Percentiles rank a stretch among this genome's conserved stretches.
These are phyloP conservation scores for Cladophialophora exuberans DNA, from an alignment of 2,329 filamentous ascomycete genomes.

Conservation along the genomic window DNA sequence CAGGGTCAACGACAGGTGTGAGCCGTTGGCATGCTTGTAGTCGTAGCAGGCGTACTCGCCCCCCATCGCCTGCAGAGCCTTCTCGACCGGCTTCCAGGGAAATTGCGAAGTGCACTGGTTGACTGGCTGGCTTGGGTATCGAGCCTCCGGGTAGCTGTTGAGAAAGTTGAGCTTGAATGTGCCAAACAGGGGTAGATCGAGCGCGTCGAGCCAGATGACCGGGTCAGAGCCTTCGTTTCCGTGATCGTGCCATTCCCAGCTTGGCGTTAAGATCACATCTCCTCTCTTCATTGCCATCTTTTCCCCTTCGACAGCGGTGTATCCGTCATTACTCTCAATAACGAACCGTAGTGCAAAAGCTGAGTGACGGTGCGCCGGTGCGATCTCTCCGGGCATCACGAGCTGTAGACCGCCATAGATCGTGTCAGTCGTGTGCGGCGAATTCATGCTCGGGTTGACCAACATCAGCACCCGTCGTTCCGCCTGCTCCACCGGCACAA, in stretches of 20 bases:
- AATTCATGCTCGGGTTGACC: slow-evolving; percentile 43
- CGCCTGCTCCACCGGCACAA: slow-evolving; percentile 42
- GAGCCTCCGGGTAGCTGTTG: slow-evolving; percentile 51
- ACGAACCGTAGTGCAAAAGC: slow-evolving; percentile 62
- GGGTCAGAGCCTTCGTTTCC: slow-evolving; percentile 59
- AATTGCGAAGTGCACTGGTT: slow-evolving; percentile 49
- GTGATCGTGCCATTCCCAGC: slow-evolving; percentile 64
- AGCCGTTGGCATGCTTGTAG: slow-evolving; percentile 40
- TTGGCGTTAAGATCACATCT: slow-evolving; percentile 61
- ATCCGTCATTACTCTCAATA: slow-evolving; percentile 59
- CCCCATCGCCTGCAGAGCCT: slow-evolving; percentile 38
- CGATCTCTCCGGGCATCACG: slow-evolving; percentile 59
- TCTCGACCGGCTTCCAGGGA: slow-evolving; percentile 52
- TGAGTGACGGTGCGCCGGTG: slow-evolving; percentile 59
- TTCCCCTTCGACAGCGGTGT: slow-evolving; percentile 60
- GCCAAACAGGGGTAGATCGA: slow-evolving; percentile 58
- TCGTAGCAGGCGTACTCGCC: slow-evolving; percentile 35
- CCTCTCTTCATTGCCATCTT: slow-evolving; percentile 57
- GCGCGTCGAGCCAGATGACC: slow-evolving; percentile 61
- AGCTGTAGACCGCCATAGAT: slow-evolving; percentile 61
- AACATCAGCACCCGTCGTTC: slow-evolving; percentile 47
- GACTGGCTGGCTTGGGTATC: slow-evolving; percentile 33
- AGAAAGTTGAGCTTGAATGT: slow-evolving; percentile 58
- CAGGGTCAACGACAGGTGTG: slow-evolving; percentile 43
- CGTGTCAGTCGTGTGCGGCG: slow-evolving; percentile 61